Percentiles rank a stretch among this genome's conserved stretches.
Conservation (phyloP, 2,329 filamentous ascomycete species). For the Apiospora marii region DNA sequence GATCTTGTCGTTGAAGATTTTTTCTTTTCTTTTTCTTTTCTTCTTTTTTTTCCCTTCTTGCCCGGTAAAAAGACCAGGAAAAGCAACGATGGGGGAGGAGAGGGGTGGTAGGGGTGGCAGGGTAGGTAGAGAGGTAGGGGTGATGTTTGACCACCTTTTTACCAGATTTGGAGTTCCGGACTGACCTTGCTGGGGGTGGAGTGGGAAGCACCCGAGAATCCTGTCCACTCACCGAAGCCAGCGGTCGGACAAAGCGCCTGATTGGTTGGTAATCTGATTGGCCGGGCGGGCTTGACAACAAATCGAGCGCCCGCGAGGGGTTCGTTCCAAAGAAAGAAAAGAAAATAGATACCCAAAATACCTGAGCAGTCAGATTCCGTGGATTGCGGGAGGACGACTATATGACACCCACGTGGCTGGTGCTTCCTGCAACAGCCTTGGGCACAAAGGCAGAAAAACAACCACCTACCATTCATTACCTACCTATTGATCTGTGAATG, state of each 20-base stretch:
- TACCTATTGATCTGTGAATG: not conserved
- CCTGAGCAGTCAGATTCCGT: conserved; percentile 18
- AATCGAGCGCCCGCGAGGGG: conserved; percentile 15
- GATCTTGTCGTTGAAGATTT: conserved; percentile 16
- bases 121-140: not conserved
- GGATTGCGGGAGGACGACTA: conserved; percentile 7
- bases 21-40: not conserved
- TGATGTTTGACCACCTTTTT: conserved; percentile 18
- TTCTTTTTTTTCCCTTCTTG: not conserved
- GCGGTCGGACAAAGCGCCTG: not conserved
- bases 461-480: not conserved
- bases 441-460: conserved; percentile 19
- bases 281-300: conserved; percentile 10
- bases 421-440: conserved; percentile 17
- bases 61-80: conserved; percentile 12
- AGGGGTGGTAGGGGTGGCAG: not conserved
- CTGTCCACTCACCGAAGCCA: conserved; percentile 19
- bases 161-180: conserved; percentile 8
- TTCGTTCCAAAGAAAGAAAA: conserved; percentile 13
- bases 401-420: conserved; percentile 20
- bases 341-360: conserved; percentile 4
- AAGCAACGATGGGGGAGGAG: conserved; percentile 5
- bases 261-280: conserved; percentile 15
- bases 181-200: conserved; percentile 19
- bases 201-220: conserved; percentile 19